Percentiles rank a stretch among this genome's conserved stretches.
phyloP scores from a whole-genome alignment of 257 asterid genomes.

The Oldenlandia corymbosa region DNA sequence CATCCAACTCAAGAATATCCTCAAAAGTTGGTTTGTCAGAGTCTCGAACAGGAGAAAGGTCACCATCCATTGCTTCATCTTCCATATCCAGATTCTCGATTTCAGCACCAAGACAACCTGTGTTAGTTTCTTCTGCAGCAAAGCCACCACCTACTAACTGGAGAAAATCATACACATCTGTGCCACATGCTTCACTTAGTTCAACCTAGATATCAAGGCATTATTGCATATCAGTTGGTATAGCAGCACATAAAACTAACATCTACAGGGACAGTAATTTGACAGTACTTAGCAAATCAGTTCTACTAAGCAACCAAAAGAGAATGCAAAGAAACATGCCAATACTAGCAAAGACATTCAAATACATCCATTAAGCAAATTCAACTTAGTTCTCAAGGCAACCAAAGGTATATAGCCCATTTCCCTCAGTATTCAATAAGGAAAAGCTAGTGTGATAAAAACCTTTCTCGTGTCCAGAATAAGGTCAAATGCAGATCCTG shows the following conservation, averaged over 20 bases:
- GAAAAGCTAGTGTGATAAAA: conserved; percentile 10
- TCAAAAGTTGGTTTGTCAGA: conserved; percentile 73
- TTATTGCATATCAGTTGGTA: conserved; percentile 1
- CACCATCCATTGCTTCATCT: conserved; percentile 44
- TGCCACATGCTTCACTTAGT: conserved; percentile 45
- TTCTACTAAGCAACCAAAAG: background rate
- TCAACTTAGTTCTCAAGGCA: background rate
- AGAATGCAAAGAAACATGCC: background rate
- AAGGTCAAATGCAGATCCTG: conserved; percentile 90
- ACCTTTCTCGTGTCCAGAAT: conserved; percentile 87
- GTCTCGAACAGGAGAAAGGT: conserved; percentile 69
- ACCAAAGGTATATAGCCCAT: background rate
- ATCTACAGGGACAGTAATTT: background rate
- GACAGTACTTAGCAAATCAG: background rate
- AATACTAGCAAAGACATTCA: background rate
- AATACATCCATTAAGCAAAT: background rate
- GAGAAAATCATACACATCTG: conserved; percentile 79
- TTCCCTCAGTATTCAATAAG: background rate
- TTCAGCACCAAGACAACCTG: conserved; percentile 79
- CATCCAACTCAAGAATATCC: conserved; percentile 45
- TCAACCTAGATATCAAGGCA: conserved; percentile 40
- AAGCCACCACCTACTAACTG: conserved; percentile 62
- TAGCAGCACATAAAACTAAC: background rate
- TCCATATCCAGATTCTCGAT: conserved; percentile 62
- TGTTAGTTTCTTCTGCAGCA: conserved; percentile 38